Evolutionary conservation across 2,329 filamentous ascomycete genomes (phyloP), one percentile per base, ranked within the genome.

Genomic region (Penicillium sp.): DNA sequence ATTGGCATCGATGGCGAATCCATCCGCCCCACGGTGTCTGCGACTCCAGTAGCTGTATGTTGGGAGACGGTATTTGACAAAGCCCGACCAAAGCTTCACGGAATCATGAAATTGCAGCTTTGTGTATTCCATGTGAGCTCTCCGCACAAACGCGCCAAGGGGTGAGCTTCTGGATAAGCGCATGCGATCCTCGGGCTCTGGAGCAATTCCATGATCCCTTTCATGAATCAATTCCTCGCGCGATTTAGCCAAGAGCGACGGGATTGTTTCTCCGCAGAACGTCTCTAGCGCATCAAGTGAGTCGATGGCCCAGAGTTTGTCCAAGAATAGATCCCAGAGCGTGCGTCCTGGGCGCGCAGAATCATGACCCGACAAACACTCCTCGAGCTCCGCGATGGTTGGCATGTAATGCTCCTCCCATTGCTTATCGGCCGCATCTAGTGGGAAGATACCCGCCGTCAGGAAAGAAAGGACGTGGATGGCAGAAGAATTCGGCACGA

Each of bases 261-360:
- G 73, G 14, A 88, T 42, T 32, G 48, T 79, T 21, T 77, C 76
- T 29, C 82, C 81, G 67, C 96, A 90, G 70, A 96, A 93, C 2
- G 79, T 78, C 66, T 92, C 85, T n/a, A 97, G 75, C 0, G 86
- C 84, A 73, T 97, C 85, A 10, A 95, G 82, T 18, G 88, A 93
- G 67, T 92, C 86, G 60, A 97, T 84, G 14, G 82, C 81, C 93
- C 94, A 97, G 22, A 97, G 77, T 58, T 86, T 88, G 51, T 84
- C 83, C 11, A 97, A 81, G 53, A 97, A 90, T 2, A 88, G 77
- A 67, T 97, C 92, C 85, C 92, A 94, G n/a, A 97, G 75, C n/a
- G 83, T 88, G 45, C 89, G 83, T 3, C 91, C 91, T 0, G 91
- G 88, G 53, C 90, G 75, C 8, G 72, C 79, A 1, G 81, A 83